These are phyloP conservation scores for Lodderomyces jiufengensis DNA, from an alignment of 1,139 yeast genomes.

Conservation along the genomic window DNA sequence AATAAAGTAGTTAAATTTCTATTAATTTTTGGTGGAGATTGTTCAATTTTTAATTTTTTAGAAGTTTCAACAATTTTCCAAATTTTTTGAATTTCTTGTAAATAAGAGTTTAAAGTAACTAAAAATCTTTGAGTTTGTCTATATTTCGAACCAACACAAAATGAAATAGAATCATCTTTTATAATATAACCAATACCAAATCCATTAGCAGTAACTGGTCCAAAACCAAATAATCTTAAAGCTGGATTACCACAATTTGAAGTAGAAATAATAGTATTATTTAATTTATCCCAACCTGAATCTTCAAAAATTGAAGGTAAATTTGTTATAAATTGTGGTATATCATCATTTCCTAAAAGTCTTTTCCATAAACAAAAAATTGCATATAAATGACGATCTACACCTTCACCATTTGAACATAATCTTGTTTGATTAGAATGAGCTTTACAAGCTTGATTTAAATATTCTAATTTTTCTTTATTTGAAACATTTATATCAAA, in stretches of 20 bases:
- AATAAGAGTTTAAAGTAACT: constrained; percentile 67
- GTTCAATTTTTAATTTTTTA: constrained; percentile 6
- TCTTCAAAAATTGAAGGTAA: constrained; percentile 63
- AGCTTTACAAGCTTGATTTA: constrained; percentile 64
- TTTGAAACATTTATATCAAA: constrained; percentile 66
- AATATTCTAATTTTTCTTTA: constrained; percentile 54
- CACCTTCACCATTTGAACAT: constrained; percentile 77
- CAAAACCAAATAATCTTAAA: constrained; percentile 83
- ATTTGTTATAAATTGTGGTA: constrained; percentile 12
- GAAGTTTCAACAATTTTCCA: constrained; percentile 40
- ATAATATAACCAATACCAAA: constrained; percentile 91
- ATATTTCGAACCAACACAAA: constrained; percentile 87
- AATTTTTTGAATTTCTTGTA: constrained; percentile 59
- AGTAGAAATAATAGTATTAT: constrained; percentile 47
- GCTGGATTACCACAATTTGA: constrained; percentile 76
- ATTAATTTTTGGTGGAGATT: constrained; percentile 1
- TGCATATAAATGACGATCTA: constrained; percentile 87
- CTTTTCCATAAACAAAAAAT: constrained; percentile 87
- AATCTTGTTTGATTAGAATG: constrained; percentile 68
- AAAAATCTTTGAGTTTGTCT: constrained; percentile 83
- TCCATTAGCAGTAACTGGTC: constrained; percentile 87
- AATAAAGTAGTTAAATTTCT: constrained; percentile 45
- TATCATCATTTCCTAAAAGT: constrained; percentile 33
- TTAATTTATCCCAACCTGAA: constrained; percentile 59
- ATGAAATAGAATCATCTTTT: constrained; percentile 77